Conservation (phyloP, 225 moss, liverwort and hornwort species). For the Pseudisothecium myosuroides region DNA sequence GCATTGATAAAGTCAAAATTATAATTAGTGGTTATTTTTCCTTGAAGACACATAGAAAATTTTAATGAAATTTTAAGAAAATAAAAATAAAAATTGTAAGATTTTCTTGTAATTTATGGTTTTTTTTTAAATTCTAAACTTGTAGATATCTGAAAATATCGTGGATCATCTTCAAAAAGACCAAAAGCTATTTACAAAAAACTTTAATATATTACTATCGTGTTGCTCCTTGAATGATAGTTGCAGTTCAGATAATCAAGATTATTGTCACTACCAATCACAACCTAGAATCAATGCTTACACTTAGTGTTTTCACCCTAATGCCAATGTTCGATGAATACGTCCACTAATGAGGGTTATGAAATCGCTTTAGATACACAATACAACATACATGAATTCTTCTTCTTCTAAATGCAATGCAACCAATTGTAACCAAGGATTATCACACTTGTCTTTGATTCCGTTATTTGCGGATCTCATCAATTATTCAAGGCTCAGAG, state of each 20-base stretch:
- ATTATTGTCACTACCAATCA: not conserved
- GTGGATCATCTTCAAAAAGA: not conserved
- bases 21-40: not conserved
- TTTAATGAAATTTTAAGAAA: not conserved
- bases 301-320: rapidly evolving
- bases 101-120: rapidly evolving
- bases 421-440: not conserved
- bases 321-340: not conserved
- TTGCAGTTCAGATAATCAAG: not conserved
- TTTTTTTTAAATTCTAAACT: not conserved
- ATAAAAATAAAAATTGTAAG: not conserved
- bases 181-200: not conserved
- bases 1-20: not conserved
- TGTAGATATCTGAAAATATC: too few species aligned
- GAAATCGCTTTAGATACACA: too few species aligned
- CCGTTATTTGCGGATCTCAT: not conserved
- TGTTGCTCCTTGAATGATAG: not conserved
- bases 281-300: not conserved
- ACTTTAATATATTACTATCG: not conserved
- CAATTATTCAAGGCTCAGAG: not conserved
- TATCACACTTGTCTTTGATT: not conserved
- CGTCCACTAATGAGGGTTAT: not conserved
- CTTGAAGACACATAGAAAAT: not conserved
- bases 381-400: not conserved
- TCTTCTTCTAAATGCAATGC: not conserved